Evolutionary conservation across 2,329 filamentous ascomycete species (phyloP), one percentile per base, ranked within the genome.

Genomic region (Pyrenochaeta sp.): DNA sequence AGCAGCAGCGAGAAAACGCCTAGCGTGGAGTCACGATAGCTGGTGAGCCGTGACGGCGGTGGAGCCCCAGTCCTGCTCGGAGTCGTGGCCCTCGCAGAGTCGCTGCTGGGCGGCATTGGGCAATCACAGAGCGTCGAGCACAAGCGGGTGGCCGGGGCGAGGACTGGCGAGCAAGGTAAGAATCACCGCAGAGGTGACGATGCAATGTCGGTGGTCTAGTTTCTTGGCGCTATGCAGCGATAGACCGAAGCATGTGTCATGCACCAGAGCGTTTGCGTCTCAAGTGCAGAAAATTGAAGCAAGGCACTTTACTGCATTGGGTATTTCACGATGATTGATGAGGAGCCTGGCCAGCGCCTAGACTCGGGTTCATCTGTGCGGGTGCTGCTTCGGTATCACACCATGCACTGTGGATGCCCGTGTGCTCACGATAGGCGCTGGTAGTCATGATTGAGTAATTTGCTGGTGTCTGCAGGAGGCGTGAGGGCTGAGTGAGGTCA

Each of bases 1-100:
- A 97, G 67, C 49, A 87, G 65, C 59, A 74, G 62, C 10, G 68
- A 61, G 50, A 77, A 68, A 54, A 73, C 44, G 57, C 50, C 48
- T 60, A 67, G 69, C 58, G 62, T 61, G 54, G 71, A 66, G 68
- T 71, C 72, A 73, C 71, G 72, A 74, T 72, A 67, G 69, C 61
- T 60, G 68, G 62, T 67, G 58, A 56, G 60, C 43, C 54, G 59
- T 28, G 52, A 45, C 42, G 47, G 56, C 60, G 66, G 60, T 63
- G 59, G 59, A 67, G 67, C 58, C 60, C 57, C 64, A 67, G 62
- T 66, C 39, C 54, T 56, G 63, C 49, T 45, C 50, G 66, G 50
- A 61, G 55, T 72, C 72, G 74, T 75, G 74, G 72, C 71, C 59
- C 48, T 57, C 61, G 64, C 56, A 54, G 72, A 65, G 65, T 71